Evolutionary conservation across 176 grass and related monocot genomes (phyloP), one percentile per base, ranked within the genome.

Genomic region (Triticum urartu): DNA sequence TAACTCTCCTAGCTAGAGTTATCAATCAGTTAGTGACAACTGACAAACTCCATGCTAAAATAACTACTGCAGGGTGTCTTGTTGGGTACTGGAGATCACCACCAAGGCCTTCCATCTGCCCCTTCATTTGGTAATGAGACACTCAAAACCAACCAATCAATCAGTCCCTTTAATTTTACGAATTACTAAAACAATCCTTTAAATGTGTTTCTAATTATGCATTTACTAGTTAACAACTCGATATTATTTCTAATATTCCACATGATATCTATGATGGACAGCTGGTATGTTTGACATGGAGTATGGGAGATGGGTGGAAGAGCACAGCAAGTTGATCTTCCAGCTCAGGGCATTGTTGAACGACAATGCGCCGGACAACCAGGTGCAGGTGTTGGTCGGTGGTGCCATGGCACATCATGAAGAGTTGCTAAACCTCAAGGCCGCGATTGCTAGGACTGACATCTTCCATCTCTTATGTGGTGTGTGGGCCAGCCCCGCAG

Each of bases 401-500:
- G 87, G 30, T 11, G 90, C 88, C 3, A 42, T 94, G 48, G 84
- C 86, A 6, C 95, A 97, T 45, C 90, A 97, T 35, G 75, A 89
- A 15, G 69, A 89, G 75, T 38, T 97, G 56, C 20, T 92, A 13
- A 68, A 32, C 77, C 81, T 97, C 45, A 94, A 91, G 83, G 90
- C 63, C 18, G 78, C 78, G 8, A 76, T 94, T 48, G 87, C 81
- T 12, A 86, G 78, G 36, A 81, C 74, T 5, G 95, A 97, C 56
- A 83, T 89, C 58, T 94, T 97, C 85, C 90, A 97, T 59, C 90
- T 97, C 62, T 74, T 91, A 25, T 94, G 86, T 1, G 95, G 95
- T 5, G 64, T 81, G 28, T 97, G 95, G 95, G 91, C 83, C 10
- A 89, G 81, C 69, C 95, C 95, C 0, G 86, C 92, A 2, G 92